Evolutionary conservation across 1,284 basidiomycete species (phyloP), one percentile per base, ranked within the genome.

Genomic region (Trametes sp.): DNA sequence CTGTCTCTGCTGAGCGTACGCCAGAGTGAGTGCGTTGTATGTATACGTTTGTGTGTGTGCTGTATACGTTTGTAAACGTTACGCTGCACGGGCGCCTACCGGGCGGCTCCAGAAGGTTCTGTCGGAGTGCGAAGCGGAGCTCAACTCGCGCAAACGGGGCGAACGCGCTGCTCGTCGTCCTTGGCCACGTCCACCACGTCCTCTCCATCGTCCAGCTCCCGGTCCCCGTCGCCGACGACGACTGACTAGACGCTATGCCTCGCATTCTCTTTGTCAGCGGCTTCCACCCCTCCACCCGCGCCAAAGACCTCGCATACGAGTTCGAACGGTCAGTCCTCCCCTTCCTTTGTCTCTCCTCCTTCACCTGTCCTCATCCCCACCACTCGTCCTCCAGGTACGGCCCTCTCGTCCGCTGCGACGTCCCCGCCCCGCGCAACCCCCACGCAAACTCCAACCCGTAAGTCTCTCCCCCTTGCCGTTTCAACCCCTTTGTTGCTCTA

Each of bases 191-290:
- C 61, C 61, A 53, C 38, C 26, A 46, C 61, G 36, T 55, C 44
- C 46, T 49, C 48, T 35, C 23, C 36, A 2, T 21, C 35, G 53
- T 33, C 31, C 36, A 55, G 13, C 13, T 8, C 53, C 44, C 51
- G 36, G 54, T 50, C 44, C 50, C 31, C 62, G 38, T 21, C 29
- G 31, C 14, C 9, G 36, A 46, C 50, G 36, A 59, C 59, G 36
- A 59, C 59, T 57, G 33, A 62, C 38, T 38, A 44, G 31, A 28
- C 53, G 54, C 36, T 56, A 77, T 75, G 87, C 88, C 88, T 72
- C 88, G 93, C 68, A 94, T 95, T 67, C 85, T 95, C 64, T 94
- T 94, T 74, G 93, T 95, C 57, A 92, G 90, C 72, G 93, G 93
- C 45, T 95, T 95, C 74, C 87, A 91, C 70, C 85, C 89, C 26